phyloP scores from a whole-genome alignment of 306 rosid genomes.

The Psophocarpus tetragonolobus region DNA sequence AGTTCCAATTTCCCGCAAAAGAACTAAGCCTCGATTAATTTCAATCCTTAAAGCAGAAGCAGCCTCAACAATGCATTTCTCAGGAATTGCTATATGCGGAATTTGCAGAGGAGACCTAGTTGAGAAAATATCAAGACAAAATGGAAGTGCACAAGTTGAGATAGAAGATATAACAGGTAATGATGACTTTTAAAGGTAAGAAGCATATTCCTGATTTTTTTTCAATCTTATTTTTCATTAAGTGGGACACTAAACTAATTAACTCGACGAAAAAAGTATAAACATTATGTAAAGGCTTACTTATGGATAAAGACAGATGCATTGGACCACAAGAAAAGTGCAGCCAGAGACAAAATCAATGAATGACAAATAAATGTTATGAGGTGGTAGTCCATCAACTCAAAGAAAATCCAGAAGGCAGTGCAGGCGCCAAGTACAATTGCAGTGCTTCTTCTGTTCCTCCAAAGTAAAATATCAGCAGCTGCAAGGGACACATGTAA shows the following conservation, averaged over 20 bases:
- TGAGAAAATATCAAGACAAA: constrained; percentile 21
- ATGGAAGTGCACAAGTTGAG: constrained; percentile 24
- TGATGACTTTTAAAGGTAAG: neutral
- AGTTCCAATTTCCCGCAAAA: constrained; percentile 61
- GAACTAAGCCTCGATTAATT: constrained; percentile 48
- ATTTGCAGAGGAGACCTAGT: constrained; percentile 65
- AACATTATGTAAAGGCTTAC: constrained; percentile 44
- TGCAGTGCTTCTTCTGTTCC: constrained; percentile 69
- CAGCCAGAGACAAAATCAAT: constrained; percentile 51
- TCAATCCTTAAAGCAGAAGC: constrained; percentile 59
- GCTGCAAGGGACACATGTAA: constrained; percentile 53
- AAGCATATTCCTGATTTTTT: neutral
- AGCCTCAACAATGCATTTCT: constrained; percentile 46
- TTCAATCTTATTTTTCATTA: neutral
- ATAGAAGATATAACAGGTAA: neutral
- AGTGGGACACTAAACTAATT: neutral
- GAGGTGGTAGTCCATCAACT: constrained; percentile 69
- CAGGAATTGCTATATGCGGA: constrained; percentile 63
- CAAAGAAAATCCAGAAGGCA: constrained; percentile 76
- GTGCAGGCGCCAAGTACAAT: constrained; percentile 73
- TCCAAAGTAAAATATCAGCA: constrained; percentile 90
- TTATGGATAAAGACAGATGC: constrained; percentile 72
- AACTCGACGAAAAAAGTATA: neutral
- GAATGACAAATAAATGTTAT: constrained; percentile 73
- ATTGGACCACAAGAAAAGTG: constrained; percentile 72